A percentile compares a stretch with the other conserved stretches of the same genome.
Evolutionary conservation across 495 filamentous ascomycete species (phyloP).

Genomic region (Staphylotrichum tortipilum): DNA sequence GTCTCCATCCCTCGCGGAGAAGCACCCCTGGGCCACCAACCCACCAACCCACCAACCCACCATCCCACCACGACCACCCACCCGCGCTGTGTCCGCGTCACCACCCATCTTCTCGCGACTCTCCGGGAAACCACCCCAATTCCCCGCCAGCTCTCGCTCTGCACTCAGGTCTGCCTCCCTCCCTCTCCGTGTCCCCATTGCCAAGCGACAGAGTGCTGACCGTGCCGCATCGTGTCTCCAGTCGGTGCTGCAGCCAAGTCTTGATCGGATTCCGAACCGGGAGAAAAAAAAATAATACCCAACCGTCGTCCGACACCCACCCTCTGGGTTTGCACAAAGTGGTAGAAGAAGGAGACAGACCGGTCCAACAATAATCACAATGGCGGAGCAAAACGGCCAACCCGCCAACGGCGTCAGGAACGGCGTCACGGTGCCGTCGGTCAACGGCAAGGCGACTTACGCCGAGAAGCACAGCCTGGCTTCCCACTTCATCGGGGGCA

Average conservation of each 20-base stretch:
- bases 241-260: neutral
- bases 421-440: constrained; percentile 32
- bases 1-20: constrained; percentile 20
- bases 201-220: constrained; percentile 4
- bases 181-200: neutral
- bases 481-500: constrained; percentile 93
- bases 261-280: constrained; percentile 10
- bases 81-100: no score
- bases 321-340: constrained; percentile 5
- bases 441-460: constrained; percentile 47
- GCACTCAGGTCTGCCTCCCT: constrained; percentile 1
- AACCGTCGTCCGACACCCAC: neutral
- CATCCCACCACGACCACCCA: no score
- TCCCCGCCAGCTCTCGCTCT: neutral
- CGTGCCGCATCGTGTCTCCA: no score
- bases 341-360: no score
- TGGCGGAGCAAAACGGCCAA: constrained; percentile 45
- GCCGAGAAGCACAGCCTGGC: constrained; percentile 72
- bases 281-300: constrained; percentile 7
- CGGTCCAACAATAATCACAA: constrained; percentile 21
- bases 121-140: neutral
- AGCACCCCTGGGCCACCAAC: constrained; percentile 9
- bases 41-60: no score
- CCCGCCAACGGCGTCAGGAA: constrained; percentile 25
- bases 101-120: neutral